Base-by-base conservation (phyloP, 2,329 filamentous ascomycete species). In the Dothistroma septosporum region DNA sequence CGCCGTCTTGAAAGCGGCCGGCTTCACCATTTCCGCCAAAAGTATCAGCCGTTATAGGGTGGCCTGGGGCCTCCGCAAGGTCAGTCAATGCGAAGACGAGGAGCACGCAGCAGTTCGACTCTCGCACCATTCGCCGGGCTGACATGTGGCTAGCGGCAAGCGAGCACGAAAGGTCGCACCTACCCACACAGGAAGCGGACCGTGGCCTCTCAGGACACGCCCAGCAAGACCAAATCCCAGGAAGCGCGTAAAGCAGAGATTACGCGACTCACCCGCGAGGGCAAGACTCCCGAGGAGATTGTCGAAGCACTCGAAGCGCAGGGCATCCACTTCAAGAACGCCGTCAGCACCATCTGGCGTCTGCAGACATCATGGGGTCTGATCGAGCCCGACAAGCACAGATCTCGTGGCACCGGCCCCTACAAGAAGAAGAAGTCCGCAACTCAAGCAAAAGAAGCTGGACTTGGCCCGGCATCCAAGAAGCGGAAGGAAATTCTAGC, bases 221-320 rank as follows among this genome's bases (percentile, higher is more conserved):
- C 53, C 16, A 33, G 47, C 41, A 65, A 65, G 21, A 54, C 46
- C 21, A 55, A 57, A 53, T 55, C 54, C n/a, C 64, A 64, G 46
- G 61, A 63, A 33, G 54, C 55, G 16, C 60, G 66, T 8, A 68
- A 67, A 54, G 52, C 50, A 22, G 64, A 67, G 16, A 69, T 70
- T 53, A 61, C 61, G 22, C 57, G 60, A 32, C 61, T 66, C 10
- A 67, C 65, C 8, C 33, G 54, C n/a, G 41, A 58, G n/a, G 67
- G 67, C 33, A 64, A 69, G 60, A 63, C 60, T 24, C 67, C 68
- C 8, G 66, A 69, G 53, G 60, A 70, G 50, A 69, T 70, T 22
- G 64, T 64, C 19, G 65, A 57, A 19, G 62, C 64, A 14, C 53
- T 69, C n/a, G 54, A 63, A 41, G 62, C 63, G 28, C 53, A 66